A percentile compares a stretch with the other conserved stretches of the same genome.
Conservation (phyloP, 352 stramenopile species). For the Pythium phragmitis region DNA sequence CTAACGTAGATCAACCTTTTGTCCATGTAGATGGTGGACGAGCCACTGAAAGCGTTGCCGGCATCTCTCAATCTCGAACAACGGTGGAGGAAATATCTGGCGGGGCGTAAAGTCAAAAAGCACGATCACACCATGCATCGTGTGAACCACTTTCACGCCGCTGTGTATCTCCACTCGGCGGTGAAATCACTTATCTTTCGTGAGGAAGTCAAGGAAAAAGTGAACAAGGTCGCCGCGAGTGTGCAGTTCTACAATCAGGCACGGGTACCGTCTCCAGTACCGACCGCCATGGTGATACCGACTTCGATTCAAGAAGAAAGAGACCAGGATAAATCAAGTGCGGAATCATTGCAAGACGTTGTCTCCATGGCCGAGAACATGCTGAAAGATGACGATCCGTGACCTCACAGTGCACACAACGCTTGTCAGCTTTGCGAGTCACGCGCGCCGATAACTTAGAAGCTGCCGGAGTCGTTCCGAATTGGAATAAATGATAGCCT, state of each 20-base stretch:
- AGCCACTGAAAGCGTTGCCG: constrained; percentile 47
- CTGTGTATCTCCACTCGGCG: constrained; percentile 41
- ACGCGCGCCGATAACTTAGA: not conserved
- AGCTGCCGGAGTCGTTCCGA: not conserved
- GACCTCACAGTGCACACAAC: not conserved
- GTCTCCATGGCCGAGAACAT: constrained; percentile 20
- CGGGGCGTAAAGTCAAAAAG: constrained; percentile 49
- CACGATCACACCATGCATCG: constrained; percentile 47
- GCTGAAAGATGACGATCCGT: constrained; percentile 1
- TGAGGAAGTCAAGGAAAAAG: constrained; percentile 45
- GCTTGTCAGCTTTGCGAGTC: not conserved
- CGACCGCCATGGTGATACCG: not conserved
- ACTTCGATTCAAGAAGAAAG: constrained; percentile 7
- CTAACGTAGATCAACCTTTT: not conserved
- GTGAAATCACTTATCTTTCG: constrained; percentile 55
- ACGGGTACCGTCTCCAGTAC: not conserved
- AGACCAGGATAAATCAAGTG: constrained; percentile 1
- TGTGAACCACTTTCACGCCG: constrained; percentile 56
- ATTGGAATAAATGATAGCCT: not conserved
- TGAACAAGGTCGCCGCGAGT: constrained; percentile 31
- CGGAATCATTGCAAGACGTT: constrained; percentile 18
- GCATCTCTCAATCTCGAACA: constrained; percentile 55
- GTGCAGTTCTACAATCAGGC: constrained; percentile 12
- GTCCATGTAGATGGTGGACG: constrained; percentile 40
- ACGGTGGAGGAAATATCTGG: constrained; percentile 54